phyloP scores from a whole-genome alignment of 352 stramenopile genomes.

The Globisporangium yorkense region DNA sequence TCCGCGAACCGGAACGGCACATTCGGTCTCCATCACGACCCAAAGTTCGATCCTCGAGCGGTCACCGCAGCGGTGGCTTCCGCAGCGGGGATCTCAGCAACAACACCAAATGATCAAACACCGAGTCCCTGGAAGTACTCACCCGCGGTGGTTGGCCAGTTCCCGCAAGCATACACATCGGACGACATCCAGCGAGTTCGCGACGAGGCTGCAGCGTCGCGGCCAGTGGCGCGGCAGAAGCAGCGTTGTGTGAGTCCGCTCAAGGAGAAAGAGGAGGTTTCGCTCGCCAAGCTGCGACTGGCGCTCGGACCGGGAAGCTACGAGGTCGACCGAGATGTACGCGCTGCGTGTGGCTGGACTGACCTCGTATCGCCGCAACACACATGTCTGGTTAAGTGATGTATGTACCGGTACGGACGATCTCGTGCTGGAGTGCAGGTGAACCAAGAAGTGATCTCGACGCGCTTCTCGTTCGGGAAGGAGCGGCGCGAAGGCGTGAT shows the following conservation, averaged over 20 bases:
- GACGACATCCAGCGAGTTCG: constrained; percentile 26
- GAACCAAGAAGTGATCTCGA: constrained; percentile 36
- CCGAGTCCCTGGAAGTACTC: constrained; percentile 35
- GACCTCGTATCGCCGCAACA: background rate
- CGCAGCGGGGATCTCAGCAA: constrained; percentile 1
- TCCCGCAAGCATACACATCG: constrained; percentile 33
- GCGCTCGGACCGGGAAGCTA: constrained; percentile 49
- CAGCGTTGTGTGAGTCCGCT: constrained; percentile 7
- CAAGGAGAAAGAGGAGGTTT: constrained; percentile 5
- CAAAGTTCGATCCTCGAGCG: background rate
- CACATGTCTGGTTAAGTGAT: background rate
- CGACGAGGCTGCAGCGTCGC: background rate
- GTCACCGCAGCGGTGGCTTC: constrained; percentile 2
- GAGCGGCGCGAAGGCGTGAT: constrained; percentile 41
- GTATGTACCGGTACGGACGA: background rate
- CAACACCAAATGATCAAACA: constrained; percentile 8
- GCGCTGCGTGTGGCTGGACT: background rate
- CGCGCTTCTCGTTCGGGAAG: constrained; percentile 41
- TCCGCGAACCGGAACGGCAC: constrained; percentile 21
- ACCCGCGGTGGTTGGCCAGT: constrained; percentile 30
- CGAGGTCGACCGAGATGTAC: constrained; percentile 42
- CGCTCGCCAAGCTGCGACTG: constrained; percentile 20
- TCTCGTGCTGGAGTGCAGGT: constrained; percentile 11
- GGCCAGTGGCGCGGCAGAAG: constrained; percentile 5
- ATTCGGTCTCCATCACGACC: constrained; percentile 32